These are phyloP conservation scores for Teunomyces gatunensis DNA, from an alignment of 805 yeast genomes.

Conservation along the genomic window DNA sequence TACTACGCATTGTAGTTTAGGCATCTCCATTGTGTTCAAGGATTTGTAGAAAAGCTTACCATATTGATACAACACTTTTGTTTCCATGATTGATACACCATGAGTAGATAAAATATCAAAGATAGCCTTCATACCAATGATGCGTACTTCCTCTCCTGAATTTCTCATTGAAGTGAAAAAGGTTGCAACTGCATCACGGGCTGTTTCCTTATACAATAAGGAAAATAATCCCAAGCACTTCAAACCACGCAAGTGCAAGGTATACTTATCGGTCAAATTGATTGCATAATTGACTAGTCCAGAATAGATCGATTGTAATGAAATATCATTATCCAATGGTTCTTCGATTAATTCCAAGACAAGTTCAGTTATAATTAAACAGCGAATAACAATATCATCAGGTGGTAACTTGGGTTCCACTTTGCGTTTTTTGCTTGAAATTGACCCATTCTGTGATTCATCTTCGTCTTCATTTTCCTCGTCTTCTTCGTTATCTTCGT, in stretches of 20 bases:
- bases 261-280: conserved; percentile 41
- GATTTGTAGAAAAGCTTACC: conserved; percentile 59
- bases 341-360: conserved; percentile 66
- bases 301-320: conserved; percentile 67
- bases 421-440: conserved; percentile 22
- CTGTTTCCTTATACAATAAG: conserved; percentile 50
- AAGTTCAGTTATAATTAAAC: conserved; percentile 66
- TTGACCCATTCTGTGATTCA: conserved; percentile 16
- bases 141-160: conserved; percentile 59
- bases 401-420: conserved; percentile 43
- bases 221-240: conserved; percentile 79
- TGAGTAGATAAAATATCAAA: conserved; percentile 77
- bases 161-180: conserved; percentile 68
- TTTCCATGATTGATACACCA: conserved; percentile 66
- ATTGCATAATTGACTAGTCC: conserved; percentile 81
- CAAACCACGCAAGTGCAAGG: conserved; percentile 62
- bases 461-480: conserved; percentile 25
- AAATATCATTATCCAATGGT: conserved; percentile 61
- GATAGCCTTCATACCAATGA: conserved; percentile 64
- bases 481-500: conserved; percentile 19
- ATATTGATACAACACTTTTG: conserved; percentile 20
- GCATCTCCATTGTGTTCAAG: conserved; percentile 53
- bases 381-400: conserved; percentile 52
- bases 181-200: conserved; percentile 57
- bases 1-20: conserved; percentile 70